Base-by-base conservation (phyloP, 208 protist genomes). In the Paratrypanosoma confusum region DNA sequence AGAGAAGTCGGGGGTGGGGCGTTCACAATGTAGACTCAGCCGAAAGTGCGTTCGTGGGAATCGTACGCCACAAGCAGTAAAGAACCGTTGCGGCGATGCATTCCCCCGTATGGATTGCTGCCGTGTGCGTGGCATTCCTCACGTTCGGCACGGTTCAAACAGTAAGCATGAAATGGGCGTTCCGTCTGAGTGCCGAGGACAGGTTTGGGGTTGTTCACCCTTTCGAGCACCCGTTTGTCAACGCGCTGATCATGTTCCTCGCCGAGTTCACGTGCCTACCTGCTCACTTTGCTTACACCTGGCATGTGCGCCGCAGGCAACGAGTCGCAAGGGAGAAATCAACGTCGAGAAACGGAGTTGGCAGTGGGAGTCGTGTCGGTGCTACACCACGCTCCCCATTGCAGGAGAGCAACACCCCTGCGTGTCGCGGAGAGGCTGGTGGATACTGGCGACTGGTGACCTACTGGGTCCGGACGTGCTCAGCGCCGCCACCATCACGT, bases 191-290 rank as follows among this genome's bases (percentile, higher is more conserved):
- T 6, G 57, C 56, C 1, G 34, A 57, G 0, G 66, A 70, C 49
- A 50, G 57, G 22, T 58, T 63, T 40, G 41, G 14, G 29, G 29
- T n/a, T 33, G 10, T 33, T 10, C 78, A 71, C 47, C 57, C 49
- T 38, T 92, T 89, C 32, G 80, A 55, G 17, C 70, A 90, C 46
- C 77, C 80, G 8, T 90, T 86, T 61, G 69, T 70, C 20, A 80
- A 90, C 55, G 69, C 76, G 7, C 61, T 87, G 38, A 69, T 80
- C 38, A 93, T 95, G 86, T 95, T 93, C 60, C 61, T 57, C 26
- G 58, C 71, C 6, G 77, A 88, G 45, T 21, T 57, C n/a, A 34
- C 60, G 6, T 89, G 81, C 63, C 57, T 93, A 3, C 5, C 1
- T 29, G 5, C 3, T 1, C n/a, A n/a, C n/a, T n/a, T n/a, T n/a